Conservation (phyloP, 495 filamentous ascomycete genomes). For the Tuber melanosporum region DNA sequence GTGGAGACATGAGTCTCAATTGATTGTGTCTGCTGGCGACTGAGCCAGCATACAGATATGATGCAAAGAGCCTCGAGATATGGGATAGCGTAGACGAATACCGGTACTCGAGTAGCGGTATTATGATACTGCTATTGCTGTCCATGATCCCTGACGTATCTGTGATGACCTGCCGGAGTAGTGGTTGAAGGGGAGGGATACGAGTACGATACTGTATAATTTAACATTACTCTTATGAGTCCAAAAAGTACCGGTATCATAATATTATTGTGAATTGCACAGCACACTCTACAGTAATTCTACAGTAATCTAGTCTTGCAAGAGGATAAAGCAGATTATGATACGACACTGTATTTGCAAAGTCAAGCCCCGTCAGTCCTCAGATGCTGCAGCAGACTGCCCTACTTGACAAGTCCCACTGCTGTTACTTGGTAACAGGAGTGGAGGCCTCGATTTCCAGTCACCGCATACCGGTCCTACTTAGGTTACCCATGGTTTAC, state of each 20-base stretch:
- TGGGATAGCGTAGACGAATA: not conserved
- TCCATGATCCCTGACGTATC: not conserved
- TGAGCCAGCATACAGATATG: not conserved
- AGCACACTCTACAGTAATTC: too few relatives aligned
- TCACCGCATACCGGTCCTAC: too few relatives aligned
- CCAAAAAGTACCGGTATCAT: too few relatives aligned
- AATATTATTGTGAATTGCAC: too few relatives aligned
- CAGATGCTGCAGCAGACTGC: not conserved
- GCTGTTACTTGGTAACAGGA: not conserved
- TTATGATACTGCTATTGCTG: not conserved
- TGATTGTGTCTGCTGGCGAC: not conserved
- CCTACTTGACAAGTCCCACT: not conserved
- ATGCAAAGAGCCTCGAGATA: not conserved
- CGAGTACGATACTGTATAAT: too few relatives aligned
- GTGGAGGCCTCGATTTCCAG: not conserved
- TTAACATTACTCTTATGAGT: too few relatives aligned
- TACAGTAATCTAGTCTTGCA: not conserved
- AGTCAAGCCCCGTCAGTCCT: not conserved
- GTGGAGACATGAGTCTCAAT: not conserved
- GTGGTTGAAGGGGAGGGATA: not conserved
- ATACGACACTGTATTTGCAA: not conserved
- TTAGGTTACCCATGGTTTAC: not conserved
- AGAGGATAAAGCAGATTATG: not conserved
- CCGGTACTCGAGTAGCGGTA: too few relatives aligned
- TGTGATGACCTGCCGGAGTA: not conserved